Conservation (phyloP, 257 asterid genomes). For the Penstemon davidsonii region DNA sequence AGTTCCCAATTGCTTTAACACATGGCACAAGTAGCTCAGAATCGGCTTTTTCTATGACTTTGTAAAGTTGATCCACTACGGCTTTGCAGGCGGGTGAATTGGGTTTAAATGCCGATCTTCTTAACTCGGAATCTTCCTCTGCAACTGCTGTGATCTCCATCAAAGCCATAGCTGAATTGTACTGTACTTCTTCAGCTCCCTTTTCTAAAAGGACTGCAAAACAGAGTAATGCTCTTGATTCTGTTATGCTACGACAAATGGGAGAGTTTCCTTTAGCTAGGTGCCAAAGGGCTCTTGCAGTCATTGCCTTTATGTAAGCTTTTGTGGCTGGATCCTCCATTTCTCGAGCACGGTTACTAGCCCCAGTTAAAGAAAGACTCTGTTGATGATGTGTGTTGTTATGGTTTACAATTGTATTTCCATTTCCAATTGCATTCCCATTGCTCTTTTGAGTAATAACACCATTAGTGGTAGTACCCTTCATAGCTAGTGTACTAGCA, state of each 20-base stretch:
- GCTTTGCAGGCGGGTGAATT: constrained; percentile 76
- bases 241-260: constrained; percentile 80
- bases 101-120: constrained; percentile 70
- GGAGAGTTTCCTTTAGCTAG: constrained; percentile 66
- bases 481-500: constrained; percentile 52
- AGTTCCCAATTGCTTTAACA: constrained; percentile 52
- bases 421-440: too few species aligned
- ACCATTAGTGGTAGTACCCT: constrained; percentile 26
- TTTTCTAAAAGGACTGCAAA: constrained; percentile 71
- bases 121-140: constrained; percentile 54
- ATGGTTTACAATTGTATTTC: constrained; percentile 20
- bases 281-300: constrained; percentile 80
- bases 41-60: constrained; percentile 45
- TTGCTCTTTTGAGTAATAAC: neutral
- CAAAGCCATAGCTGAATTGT: constrained; percentile 77
- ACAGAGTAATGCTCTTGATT: constrained; percentile 71
- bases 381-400: constrained; percentile 37
- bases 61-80: constrained; percentile 56
- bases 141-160: constrained; percentile 80
- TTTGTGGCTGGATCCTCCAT: constrained; percentile 73
- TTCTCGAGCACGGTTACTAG: constrained; percentile 59
- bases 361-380: constrained; percentile 39
- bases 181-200: constrained; percentile 63
- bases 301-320: constrained; percentile 74
- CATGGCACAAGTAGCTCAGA: constrained; percentile 64